Conservation (phyloP, 352 stramenopile genomes). For the Pythium brachiatum region DNA sequence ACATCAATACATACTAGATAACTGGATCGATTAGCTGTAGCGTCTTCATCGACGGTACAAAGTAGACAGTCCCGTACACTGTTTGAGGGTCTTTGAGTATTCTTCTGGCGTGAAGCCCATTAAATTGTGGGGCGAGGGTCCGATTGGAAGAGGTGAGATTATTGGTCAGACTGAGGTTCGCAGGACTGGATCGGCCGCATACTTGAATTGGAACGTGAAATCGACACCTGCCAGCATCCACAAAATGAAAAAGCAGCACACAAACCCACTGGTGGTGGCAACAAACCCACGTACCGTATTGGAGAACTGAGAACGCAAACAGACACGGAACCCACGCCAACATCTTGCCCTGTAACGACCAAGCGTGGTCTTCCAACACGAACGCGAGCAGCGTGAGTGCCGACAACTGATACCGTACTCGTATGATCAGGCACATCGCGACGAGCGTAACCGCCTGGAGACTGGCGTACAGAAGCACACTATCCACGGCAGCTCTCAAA, state of each 20-base stretch:
- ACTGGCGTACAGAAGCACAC: conserved; percentile 1
- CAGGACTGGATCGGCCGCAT: too few species aligned
- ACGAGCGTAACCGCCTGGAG: conserved; percentile 12
- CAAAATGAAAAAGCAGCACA: not conserved
- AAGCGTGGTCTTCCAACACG: conserved; percentile 12
- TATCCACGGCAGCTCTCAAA: not conserved
- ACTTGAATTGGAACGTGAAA: conserved; percentile 1
- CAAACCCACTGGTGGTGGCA: too few species aligned
- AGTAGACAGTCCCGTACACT: too few species aligned
- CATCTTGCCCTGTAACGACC: conserved; percentile 16
- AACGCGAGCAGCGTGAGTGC: conserved; percentile 7
- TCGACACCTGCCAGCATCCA: not conserved
- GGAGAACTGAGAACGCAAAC: conserved; percentile 13
- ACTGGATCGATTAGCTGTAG: too few species aligned
- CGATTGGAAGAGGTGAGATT: too few species aligned
- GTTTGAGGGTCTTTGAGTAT: too few species aligned
- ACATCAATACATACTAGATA: too few species aligned
- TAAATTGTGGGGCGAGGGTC: too few species aligned
- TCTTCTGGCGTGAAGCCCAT: too few species aligned
- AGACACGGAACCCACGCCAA: conserved; percentile 19
- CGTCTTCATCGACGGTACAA: too few species aligned
- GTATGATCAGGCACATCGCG: conserved; percentile 4
- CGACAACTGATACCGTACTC: conserved; percentile 4
- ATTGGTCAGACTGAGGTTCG: too few species aligned
- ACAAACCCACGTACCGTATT: conserved; percentile 26